A percentile compares a stretch with the other conserved stretches of the same genome.
phyloP scores from a whole-genome alignment of 169 alveolate species.

The Ichthyophthirius multifiliis region DNA sequence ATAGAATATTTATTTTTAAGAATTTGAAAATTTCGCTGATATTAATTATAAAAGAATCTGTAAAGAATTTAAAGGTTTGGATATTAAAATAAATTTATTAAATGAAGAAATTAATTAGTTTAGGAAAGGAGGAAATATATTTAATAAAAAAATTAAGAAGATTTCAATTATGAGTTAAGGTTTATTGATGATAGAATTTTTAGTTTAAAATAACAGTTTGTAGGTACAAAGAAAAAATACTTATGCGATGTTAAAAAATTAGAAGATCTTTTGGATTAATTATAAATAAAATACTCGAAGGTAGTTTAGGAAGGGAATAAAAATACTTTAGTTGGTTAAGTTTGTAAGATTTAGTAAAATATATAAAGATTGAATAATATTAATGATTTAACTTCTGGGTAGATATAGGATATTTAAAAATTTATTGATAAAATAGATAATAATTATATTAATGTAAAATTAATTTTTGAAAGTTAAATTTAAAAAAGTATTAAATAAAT shows the following conservation, averaged over 20 bases:
- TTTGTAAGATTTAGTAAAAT: too few species aligned
- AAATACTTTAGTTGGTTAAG: too few species aligned
- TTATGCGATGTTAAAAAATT: not conserved
- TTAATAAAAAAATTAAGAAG: not conserved
- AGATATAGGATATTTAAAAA: too few species aligned
- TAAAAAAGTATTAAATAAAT: too few species aligned
- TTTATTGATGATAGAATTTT: not conserved
- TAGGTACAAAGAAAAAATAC: not conserved
- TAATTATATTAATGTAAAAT: too few species aligned
- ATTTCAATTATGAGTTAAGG: not conserved
- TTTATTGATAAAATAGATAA: too few species aligned
- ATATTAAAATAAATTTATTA: not conserved
- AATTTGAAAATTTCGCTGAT: not conserved
- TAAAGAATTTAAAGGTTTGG: not conserved
- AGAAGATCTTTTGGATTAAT: too few species aligned
- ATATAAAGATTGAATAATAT: too few species aligned
- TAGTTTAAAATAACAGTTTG: not conserved
- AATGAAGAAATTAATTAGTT: not conserved
- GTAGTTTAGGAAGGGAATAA: too few species aligned
- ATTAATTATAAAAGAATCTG: not conserved
- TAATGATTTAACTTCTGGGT: too few species aligned
- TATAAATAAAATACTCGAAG: too few species aligned
- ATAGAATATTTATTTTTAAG: not conserved
- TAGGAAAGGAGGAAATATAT: not conserved
- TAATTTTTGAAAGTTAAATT: too few species aligned